phyloP scores from a whole-genome alignment of 2,329 filamentous ascomycete genomes.

The Chaetomiaceae sp. region DNA sequence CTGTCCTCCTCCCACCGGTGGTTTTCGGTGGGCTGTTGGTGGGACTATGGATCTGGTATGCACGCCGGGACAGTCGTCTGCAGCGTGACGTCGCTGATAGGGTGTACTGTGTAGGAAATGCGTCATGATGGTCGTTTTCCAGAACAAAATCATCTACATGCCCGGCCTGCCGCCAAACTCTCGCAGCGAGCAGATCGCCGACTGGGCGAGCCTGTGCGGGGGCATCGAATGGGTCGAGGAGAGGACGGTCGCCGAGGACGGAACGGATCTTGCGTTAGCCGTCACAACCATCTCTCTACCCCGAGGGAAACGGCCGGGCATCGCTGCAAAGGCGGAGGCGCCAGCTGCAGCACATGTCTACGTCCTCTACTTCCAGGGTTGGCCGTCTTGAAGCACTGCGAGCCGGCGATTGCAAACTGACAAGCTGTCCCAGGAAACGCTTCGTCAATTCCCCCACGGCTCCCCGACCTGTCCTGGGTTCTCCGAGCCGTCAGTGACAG shows the following conservation, averaged over 20 bases:
- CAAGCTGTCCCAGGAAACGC: slow-evolving; percentile 48
- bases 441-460: slow-evolving; percentile 51
- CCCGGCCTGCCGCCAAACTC: slow-evolving; percentile 69
- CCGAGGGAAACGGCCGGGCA: neutral
- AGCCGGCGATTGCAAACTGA: slow-evolving; percentile 8
- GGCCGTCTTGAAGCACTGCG: slow-evolving; percentile 9
- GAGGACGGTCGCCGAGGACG: slow-evolving; percentile 56
- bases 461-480: slow-evolving; percentile 52
- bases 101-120: slow-evolving; percentile 51
- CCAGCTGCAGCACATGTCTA: slow-evolving; percentile 39
- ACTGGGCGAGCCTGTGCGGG: slow-evolving; percentile 55
- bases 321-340: slow-evolving; percentile 4
- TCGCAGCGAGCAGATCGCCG: slow-evolving; percentile 59
- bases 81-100: neutral
- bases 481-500: slow-evolving; percentile 42
- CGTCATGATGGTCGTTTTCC: slow-evolving; percentile 69
- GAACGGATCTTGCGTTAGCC: slow-evolving; percentile 59
- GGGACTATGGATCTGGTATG: slow-evolving; percentile 52
- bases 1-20: slow-evolving; percentile 57
- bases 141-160: slow-evolving; percentile 80
- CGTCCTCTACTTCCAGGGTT: slow-evolving; percentile 54
- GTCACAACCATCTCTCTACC: slow-evolving; percentile 41
- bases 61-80: neutral
- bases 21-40: slow-evolving; percentile 63
- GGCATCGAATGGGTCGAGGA: slow-evolving; percentile 65